These are phyloP conservation scores for Cenchrus purpureus DNA, from an alignment of 176 grass and related monocot genomes.

Conservation along the genomic window DNA sequence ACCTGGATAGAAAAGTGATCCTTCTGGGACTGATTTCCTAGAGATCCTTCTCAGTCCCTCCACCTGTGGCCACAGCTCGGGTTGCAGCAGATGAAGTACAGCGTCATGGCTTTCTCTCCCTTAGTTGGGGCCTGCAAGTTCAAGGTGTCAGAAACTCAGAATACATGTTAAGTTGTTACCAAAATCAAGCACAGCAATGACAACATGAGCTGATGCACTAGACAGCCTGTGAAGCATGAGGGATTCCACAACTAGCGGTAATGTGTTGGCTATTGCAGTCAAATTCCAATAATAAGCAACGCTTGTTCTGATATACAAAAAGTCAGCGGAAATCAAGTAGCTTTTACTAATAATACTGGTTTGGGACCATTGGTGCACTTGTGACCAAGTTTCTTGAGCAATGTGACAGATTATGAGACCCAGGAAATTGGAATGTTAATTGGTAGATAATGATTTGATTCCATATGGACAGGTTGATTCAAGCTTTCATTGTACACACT, in stretches of 20 bases:
- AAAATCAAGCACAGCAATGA: not conserved
- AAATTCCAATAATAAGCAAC: not conserved
- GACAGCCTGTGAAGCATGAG: not conserved
- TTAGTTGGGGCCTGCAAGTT: conserved; percentile 57
- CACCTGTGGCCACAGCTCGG: conserved; percentile 91
- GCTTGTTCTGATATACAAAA: not conserved
- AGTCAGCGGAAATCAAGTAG: not conserved
- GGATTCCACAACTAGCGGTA: not conserved
- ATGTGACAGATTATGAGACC: not conserved
- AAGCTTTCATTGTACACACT: not conserved
- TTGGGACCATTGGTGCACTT: not conserved
- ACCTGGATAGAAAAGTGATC: conserved; percentile 2
- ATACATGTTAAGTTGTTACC: not conserved
- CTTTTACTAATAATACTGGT: not conserved
- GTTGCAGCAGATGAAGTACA: conserved; percentile 96
- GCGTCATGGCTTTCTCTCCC: conserved; percentile 68
- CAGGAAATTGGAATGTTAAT: not conserved
- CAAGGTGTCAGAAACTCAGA: not conserved
- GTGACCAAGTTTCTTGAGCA: not conserved
- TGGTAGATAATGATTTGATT: not conserved
- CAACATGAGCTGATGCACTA: not conserved
- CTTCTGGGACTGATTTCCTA: not conserved
- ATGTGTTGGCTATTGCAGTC: not conserved
- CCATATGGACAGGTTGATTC: not conserved
- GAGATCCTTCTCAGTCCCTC: conserved; percentile 66